Percentiles rank a stretch among this genome's conserved stretches.
These are phyloP conservation scores for Paracorniculantispora psalliotae DNA, from an alignment of 2,329 filamentous ascomycete species.

Conservation along the genomic window DNA sequence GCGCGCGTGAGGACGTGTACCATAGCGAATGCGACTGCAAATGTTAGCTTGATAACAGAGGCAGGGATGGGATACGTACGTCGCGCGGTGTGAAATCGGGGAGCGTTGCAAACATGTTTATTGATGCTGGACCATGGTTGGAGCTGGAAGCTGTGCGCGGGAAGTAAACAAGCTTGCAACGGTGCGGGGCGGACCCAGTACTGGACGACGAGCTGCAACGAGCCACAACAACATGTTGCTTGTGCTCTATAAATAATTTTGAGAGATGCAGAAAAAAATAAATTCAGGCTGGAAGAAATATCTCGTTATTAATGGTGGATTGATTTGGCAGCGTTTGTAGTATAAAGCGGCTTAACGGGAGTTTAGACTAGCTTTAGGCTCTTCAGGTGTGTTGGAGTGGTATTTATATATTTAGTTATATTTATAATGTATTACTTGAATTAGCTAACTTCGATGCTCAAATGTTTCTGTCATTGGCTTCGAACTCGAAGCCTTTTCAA, in stretches of 20 bases:
- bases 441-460: not conserved
- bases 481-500: not conserved
- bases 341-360: too few species aligned
- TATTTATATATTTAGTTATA: not conserved
- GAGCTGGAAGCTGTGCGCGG: not conserved
- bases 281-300: too few species aligned
- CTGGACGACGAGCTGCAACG: not conserved
- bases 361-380: too few species aligned
- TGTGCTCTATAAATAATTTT: not conserved
- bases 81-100: constrained; percentile 53
- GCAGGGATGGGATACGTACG: constrained; percentile 44
- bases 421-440: not conserved
- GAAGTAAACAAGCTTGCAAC: not conserved
- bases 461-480: not conserved
- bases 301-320: too few species aligned
- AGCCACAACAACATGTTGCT: not conserved
- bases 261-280: too few species aligned
- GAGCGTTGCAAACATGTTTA: constrained; percentile 2
- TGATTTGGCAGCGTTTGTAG: too few species aligned
- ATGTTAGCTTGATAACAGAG: too few species aligned
- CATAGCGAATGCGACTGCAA: constrained; percentile 67
- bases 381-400: too few species aligned
- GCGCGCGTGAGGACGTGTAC: constrained; percentile 62
- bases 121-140: not conserved
- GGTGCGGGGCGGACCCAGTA: not conserved